A percentile compares a stretch with the other conserved stretches of the same genome.
phyloP scores from a whole-genome alignment of 2,329 filamentous ascomycete species.

The Hymenoscyphus albidus region DNA sequence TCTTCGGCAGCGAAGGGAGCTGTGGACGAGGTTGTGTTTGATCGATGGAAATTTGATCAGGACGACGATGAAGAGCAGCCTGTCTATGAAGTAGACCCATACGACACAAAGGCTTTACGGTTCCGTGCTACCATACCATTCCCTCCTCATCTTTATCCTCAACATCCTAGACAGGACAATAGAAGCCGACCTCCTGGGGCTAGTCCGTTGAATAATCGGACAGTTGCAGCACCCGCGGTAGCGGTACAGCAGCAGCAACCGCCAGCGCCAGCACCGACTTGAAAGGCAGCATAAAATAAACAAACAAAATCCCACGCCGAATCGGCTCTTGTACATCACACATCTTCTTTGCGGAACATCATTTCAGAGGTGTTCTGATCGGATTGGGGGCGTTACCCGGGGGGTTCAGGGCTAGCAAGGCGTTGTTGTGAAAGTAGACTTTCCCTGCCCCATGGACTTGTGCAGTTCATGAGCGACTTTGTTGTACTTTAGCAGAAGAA shows the following conservation, averaged over 20 bases:
- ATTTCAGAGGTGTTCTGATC: slow-evolving; percentile 20
- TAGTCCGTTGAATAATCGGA: slow-evolving; percentile 26
- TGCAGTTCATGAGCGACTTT: slow-evolving; percentile 21
- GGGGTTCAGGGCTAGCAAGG: slow-evolving; percentile 28
- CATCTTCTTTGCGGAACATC: slow-evolving; percentile 25
- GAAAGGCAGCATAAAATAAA: slow-evolving; percentile 12
- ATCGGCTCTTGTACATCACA: slow-evolving; percentile 26
- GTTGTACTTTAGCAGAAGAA: slow-evolving; percentile 33
- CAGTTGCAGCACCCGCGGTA: slow-evolving; percentile 13
- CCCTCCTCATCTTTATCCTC: slow-evolving; percentile 28
- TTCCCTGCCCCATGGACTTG: slow-evolving; percentile 14
- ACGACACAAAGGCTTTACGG: slow-evolving; percentile 54
- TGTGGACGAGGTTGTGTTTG: slow-evolving; percentile 46
- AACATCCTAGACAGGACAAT: slow-evolving; percentile 26
- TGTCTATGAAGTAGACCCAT: slow-evolving; percentile 72
- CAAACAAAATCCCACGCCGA: slow-evolving; percentile 11
- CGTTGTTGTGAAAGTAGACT: slow-evolving; percentile 29
- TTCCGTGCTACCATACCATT: slow-evolving; percentile 49
- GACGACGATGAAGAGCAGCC: slow-evolving; percentile 77
- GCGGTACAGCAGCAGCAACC: slow-evolving; percentile 12
- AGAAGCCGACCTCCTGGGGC: slow-evolving; percentile 18
- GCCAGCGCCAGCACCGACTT: slow-evolving; percentile 21
- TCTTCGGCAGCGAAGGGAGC: slow-evolving; percentile 45
- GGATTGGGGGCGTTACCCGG: slow-evolving; percentile 31
- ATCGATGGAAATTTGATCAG: slow-evolving; percentile 83